phyloP scores from a whole-genome alignment of 2,329 filamentous ascomycete species.

The Capronia americana region DNA sequence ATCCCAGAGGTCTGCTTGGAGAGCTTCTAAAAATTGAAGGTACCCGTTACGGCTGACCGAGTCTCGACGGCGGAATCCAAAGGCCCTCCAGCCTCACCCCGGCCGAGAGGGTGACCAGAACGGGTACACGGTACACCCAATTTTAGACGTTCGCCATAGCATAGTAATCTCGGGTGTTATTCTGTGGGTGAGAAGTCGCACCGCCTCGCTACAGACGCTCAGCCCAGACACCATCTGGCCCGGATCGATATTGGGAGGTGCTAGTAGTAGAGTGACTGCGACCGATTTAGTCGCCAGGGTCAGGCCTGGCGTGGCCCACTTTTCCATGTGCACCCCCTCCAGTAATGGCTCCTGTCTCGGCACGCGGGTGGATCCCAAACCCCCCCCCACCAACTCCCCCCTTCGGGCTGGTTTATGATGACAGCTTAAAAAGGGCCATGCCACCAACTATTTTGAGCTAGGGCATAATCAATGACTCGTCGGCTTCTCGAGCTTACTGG shows the following conservation, averaged over 20 bases:
- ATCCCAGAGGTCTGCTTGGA: background rate
- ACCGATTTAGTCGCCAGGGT: too few relatives aligned
- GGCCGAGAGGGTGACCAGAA: too few relatives aligned
- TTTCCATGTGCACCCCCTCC: too few relatives aligned
- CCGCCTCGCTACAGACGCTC: background rate
- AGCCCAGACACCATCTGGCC: background rate
- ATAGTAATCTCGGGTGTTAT: background rate
- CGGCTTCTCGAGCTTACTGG: too few relatives aligned
- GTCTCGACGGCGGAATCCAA: background rate
- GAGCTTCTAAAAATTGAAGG: background rate
- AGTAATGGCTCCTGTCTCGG: background rate
- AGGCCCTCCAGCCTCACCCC: too few relatives aligned
- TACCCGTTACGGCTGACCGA: background rate
- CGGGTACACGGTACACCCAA: background rate
- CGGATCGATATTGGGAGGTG: background rate
- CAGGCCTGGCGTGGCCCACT: too few relatives aligned
- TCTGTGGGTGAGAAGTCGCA: background rate
- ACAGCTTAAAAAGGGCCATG: background rate
- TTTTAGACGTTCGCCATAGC: background rate
- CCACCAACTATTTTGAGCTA: background rate
- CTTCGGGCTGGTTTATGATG: background rate
- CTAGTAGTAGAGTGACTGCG: background rate
- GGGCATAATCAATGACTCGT: too few relatives aligned
- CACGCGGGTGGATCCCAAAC: background rate
- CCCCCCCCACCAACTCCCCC: too few relatives aligned